Percentiles rank a stretch among this genome's conserved stretches.
These are phyloP conservation scores for Rubus parviflorus DNA, from an alignment of 306 rosid species.

Conservation along the genomic window DNA sequence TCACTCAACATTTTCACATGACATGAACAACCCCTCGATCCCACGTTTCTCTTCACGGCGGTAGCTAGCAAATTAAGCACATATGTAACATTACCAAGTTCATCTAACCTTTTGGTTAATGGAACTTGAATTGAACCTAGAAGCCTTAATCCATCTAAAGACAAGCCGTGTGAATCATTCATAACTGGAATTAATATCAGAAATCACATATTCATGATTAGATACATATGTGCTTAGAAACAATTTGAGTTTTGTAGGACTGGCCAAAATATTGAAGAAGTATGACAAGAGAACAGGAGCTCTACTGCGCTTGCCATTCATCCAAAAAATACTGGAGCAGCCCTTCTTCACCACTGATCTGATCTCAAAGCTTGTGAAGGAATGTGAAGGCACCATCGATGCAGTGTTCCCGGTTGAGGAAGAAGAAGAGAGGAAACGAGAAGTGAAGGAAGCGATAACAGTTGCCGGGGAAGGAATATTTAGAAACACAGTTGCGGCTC, in stretches of 20 bases:
- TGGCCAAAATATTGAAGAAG: conserved; percentile 87
- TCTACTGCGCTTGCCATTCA: conserved; percentile 66
- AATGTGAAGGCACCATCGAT: conserved; percentile 72
- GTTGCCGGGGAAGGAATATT: conserved; percentile 71
- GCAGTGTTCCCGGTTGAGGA: conserved; percentile 58
- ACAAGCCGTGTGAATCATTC: background rate
- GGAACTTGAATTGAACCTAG: background rate
- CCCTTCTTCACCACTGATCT: conserved; percentile 81
- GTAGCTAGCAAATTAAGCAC: too few species aligned
- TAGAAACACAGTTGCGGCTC: conserved; percentile 78
- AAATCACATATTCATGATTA: background rate
- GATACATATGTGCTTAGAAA: background rate
- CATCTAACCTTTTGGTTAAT: background rate
- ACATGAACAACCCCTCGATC: too few species aligned
- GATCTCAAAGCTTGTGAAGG: conserved; percentile 77
- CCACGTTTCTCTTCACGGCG: too few species aligned
- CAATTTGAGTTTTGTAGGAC: conserved; percentile 39
- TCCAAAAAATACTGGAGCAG: conserved; percentile 69
- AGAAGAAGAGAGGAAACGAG: conserved; percentile 39
- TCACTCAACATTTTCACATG: too few species aligned
- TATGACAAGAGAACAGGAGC: conserved; percentile 87
- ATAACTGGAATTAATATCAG: background rate
- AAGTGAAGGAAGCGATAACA: conserved; percentile 39
- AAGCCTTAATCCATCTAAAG: background rate
- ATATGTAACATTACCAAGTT: background rate